Base-by-base conservation (phyloP, 805 yeast species). In the Soucietia sequanensis region DNA sequence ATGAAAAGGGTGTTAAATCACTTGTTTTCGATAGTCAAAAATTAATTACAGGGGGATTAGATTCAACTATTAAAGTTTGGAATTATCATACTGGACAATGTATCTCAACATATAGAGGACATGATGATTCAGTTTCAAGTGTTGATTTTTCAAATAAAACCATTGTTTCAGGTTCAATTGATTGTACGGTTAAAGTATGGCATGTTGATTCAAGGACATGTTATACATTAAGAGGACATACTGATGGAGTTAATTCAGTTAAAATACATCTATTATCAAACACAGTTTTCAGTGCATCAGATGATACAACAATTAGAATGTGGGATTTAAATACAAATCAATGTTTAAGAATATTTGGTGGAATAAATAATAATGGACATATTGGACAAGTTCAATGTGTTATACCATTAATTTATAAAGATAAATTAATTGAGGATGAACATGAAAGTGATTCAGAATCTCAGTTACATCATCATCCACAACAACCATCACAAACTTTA, bases 301-400 rank as follows among this genome's bases (percentile, higher is more conserved):
- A 93, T 58, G 99, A 93, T 57, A 76, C 87, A 27, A 89, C 96
- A 0, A 84, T 90, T 22, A 70, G 95, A 44, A 83, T 93, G 90
- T 93, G 99, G 99, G 95, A 90, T 56, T 68, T 93, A 40, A 69
- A 75, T 38, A 79, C 88, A 8, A 86, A 89, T 55, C 76, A 79
- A 48, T 88, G 96, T 61, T 57, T 91, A 19, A 74, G 80, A 33
- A 79, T 84, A 5, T 90, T 88, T 65, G 90, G 89, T 11, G 89
- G 87, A 20, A 68, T 74, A 15, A 81, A 76, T 24, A 72, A 71
- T 60, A 75, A 75, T 46, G 97, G 96, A 4, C 99, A 93, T 58
- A 81, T 89, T 27, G 97, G 95, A 0, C 97, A 88, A 58, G 95
- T 93, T 19, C 96, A 90, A 66, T 80, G 87, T 48, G 96, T 90